phyloP scores from a whole-genome alignment of 1,284 basidiomycete species.

The Trametes versicolor region DNA sequence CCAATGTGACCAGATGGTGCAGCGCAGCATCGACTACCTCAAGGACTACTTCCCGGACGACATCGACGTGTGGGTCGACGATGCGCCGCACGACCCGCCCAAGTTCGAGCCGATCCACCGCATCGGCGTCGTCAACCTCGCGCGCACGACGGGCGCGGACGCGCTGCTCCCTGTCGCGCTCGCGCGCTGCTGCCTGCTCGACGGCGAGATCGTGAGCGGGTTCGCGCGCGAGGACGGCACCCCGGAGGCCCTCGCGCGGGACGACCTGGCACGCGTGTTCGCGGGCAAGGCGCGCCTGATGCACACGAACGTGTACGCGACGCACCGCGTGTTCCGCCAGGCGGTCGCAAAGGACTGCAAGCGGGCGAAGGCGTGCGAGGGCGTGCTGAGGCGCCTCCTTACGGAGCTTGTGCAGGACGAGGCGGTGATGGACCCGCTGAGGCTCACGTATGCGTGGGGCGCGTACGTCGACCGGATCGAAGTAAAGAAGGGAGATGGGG shows the following conservation, averaged over 20 bases:
- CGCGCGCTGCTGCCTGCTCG: conserved; percentile 27
- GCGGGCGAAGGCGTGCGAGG: conserved; percentile 13
- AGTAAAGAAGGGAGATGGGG: conserved; percentile 9
- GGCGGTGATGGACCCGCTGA: conserved; percentile 25
- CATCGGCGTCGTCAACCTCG: conserved; percentile 30
- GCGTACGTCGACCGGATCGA: conserved; percentile 19
- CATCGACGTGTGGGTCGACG: conserved; percentile 15
- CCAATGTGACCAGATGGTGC: conserved; percentile 21
- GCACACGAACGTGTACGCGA: conserved; percentile 20
- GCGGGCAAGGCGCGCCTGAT: conserved; percentile 21
- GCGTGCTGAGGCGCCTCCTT: conserved; percentile 23
- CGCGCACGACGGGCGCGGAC: conserved; percentile 16
- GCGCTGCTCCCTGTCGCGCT: conserved; percentile 23
- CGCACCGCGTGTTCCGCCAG: conserved; percentile 21
- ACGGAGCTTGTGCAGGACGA: conserved; percentile 34
- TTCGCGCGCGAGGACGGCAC: conserved; percentile 28
- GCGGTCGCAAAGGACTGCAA: conserved; percentile 7
- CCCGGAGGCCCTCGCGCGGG: conserved; percentile 16
- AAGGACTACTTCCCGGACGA: conserved; percentile 20
- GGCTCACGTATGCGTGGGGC: conserved; percentile 18
- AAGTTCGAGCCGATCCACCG: conserved; percentile 18
- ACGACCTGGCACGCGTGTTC: conserved; percentile 23
- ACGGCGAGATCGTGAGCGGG: conserved; percentile 17
- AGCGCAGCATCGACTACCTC: conserved; percentile 17
- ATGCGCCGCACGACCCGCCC: conserved; percentile 11